These are phyloP conservation scores for Lecanicillium sp. DNA, from an alignment of 2,329 filamentous ascomycete genomes.

Conservation along the genomic window DNA sequence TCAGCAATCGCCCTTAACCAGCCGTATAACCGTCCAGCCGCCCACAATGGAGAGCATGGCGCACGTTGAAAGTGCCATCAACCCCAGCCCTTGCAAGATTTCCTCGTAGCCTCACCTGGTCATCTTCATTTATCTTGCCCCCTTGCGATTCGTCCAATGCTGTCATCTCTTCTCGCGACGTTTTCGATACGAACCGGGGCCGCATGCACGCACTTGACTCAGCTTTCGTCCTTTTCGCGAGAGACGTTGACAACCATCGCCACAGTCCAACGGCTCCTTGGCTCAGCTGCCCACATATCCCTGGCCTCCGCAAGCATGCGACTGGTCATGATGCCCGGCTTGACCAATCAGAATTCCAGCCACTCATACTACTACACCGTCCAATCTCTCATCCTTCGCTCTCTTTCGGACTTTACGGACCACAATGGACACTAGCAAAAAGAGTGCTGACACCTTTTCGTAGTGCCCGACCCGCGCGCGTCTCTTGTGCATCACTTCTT, in stretches of 20 bases:
- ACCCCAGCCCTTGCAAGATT: background rate
- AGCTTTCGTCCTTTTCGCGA: background rate
- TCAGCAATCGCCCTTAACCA: too few species aligned
- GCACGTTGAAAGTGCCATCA: too few species aligned
- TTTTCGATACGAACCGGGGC: too few species aligned
- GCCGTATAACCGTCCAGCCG: too few species aligned
- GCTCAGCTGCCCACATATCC: background rate
- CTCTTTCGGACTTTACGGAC: slow-evolving; percentile 4
- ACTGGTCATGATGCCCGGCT: background rate
- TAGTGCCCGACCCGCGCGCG: slow-evolving; percentile 5
- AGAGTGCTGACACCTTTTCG: slow-evolving; percentile 6
- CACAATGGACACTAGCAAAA: slow-evolving; percentile 4
- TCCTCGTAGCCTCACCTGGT: background rate
- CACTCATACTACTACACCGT: background rate
- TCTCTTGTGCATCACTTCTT: slow-evolving; percentile 3
- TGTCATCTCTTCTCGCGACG: too few species aligned
- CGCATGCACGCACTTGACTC: background rate
- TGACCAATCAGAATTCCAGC: slow-evolving; percentile 1
- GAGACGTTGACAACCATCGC: background rate
- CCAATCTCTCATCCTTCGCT: background rate
- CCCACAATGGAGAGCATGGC: too few species aligned
- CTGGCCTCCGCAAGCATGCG: background rate
- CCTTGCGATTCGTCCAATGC: background rate
- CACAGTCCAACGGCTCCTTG: background rate
- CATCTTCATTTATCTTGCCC: background rate